Conservation (phyloP, 768 basidiomycete genomes). For the Kwoniella sp. region DNA sequence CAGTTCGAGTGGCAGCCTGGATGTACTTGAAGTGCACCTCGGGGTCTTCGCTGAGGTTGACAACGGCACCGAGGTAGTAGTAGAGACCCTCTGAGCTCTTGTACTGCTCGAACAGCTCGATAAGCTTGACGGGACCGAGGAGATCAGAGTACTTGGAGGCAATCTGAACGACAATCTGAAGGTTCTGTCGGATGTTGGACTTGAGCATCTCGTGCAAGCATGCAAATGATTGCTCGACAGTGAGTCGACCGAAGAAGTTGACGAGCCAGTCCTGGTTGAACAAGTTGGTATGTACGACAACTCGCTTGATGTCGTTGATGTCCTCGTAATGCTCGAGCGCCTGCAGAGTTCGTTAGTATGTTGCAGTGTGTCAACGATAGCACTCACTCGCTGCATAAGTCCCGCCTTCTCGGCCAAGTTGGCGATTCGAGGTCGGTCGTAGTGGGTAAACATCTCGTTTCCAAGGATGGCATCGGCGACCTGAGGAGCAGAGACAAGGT, state of each 20-base stretch:
- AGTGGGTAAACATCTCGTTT: conserved; percentile 97
- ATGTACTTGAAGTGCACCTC: conserved; percentile 99
- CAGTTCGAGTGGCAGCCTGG: conserved; percentile 95
- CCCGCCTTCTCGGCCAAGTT: conserved; percentile 99
- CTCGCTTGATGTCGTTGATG: conserved; percentile 96
- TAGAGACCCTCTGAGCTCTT: conserved; percentile 98
- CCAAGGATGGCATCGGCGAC: conserved; percentile 98
- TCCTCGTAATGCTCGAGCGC: conserved; percentile 98
- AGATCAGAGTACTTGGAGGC: conserved; percentile 99
- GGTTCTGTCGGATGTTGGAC: conserved; percentile 95
- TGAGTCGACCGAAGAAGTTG: conserved; percentile 92
- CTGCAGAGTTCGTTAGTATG: conserved; percentile 61
- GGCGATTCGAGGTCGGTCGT: conserved; percentile 93
- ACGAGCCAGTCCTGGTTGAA: conserved; percentile 93
- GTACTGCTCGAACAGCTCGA: conserved; percentile 97
- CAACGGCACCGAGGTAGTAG: conserved; percentile 96
- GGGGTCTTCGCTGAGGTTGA: conserved; percentile 92
- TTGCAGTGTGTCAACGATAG: neutral
- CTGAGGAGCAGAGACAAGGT: conserved; percentile 93
- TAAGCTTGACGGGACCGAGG: conserved; percentile 92
- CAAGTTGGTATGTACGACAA: conserved; percentile 84
- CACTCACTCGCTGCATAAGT: conserved; percentile 79
- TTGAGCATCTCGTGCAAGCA: conserved; percentile 97
- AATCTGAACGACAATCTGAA: conserved; percentile 93
- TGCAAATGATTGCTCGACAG: conserved; percentile 94